Conservation (phyloP, 352 stramenopile species). For the Phytophthora kernoviae region DNA sequence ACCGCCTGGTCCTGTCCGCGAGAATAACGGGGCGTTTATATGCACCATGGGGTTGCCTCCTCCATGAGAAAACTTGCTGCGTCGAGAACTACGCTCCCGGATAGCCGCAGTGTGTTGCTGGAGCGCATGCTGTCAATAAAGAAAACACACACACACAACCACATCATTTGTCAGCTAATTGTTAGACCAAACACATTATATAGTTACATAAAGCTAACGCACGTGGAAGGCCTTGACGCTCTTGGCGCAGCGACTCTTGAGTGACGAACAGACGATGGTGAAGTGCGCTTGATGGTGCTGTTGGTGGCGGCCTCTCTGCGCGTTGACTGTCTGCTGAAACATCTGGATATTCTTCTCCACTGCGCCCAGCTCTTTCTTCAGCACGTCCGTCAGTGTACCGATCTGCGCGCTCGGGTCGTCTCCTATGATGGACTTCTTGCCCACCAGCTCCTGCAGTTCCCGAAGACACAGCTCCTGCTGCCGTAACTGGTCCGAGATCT, state of each 20-base stretch:
- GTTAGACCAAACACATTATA: slow-evolving; percentile 7
- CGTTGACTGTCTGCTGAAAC: slow-evolving; percentile 64
- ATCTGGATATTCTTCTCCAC: slow-evolving; percentile 70
- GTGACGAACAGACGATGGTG: slow-evolving; percentile 73
- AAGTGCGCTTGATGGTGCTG: slow-evolving; percentile 86
- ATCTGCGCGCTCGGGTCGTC: slow-evolving; percentile 81
- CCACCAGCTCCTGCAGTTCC: slow-evolving; percentile 75
- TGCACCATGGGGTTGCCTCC: slow-evolving; percentile 77
- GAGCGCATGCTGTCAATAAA: slow-evolving; percentile 53
- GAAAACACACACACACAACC: neutral
- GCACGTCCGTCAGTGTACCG: slow-evolving; percentile 73
- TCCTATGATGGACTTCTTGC: slow-evolving; percentile 78
- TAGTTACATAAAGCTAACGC: slow-evolving; percentile 13
- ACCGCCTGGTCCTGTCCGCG: slow-evolving; percentile 39
- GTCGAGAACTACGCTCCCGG: slow-evolving; percentile 71
- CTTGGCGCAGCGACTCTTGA: slow-evolving; percentile 83
- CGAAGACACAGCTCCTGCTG: slow-evolving; percentile 83
- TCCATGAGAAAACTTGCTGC: slow-evolving; percentile 84
- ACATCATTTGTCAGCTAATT: neutral
- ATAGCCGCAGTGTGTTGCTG: slow-evolving; percentile 73
- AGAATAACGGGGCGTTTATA: slow-evolving; percentile 79
- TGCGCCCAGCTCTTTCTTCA: slow-evolving; percentile 73
- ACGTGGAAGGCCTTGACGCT: slow-evolving; percentile 84
- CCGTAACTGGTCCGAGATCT: slow-evolving; percentile 80
- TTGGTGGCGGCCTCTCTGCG: slow-evolving; percentile 55